Conservation (phyloP, 805 yeast genomes). For the Suhomyces sp. region DNA sequence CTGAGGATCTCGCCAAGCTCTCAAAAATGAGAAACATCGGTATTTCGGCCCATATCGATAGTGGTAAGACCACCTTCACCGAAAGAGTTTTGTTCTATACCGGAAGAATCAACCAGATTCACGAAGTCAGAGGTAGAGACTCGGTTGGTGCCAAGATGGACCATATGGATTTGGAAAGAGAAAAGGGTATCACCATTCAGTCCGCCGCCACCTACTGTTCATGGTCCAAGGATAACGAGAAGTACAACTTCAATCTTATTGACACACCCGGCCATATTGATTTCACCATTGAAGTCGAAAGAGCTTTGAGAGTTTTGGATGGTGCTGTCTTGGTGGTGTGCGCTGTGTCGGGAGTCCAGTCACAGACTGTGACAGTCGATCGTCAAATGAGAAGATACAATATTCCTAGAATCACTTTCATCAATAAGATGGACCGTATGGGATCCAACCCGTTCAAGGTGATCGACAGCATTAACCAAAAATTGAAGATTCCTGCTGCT, state of each 20-base stretch:
- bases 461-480: slow-evolving; percentile 82
- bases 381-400: slow-evolving; percentile 98
- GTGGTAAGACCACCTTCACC: slow-evolving; percentile 97
- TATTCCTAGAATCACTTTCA: slow-evolving; percentile 93
- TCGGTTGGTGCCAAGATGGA: slow-evolving; percentile 99
- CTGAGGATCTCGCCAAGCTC: slow-evolving; percentile 51
- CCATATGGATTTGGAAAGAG: slow-evolving; percentile 97
- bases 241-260: slow-evolving; percentile 87
- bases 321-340: slow-evolving; percentile 98
- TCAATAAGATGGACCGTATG: slow-evolving; percentile 99
- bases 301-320: slow-evolving; percentile 96
- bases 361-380: slow-evolving; percentile 97
- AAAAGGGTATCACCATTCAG: slow-evolving; percentile 97
- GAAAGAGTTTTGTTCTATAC: slow-evolving; percentile 96
- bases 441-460: slow-evolving; percentile 97
- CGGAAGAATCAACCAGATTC: slow-evolving; percentile 94
- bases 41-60: slow-evolving; percentile 96
- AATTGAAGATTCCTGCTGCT: slow-evolving; percentile 91
- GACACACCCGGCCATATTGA: slow-evolving; percentile 99
- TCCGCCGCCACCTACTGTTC: slow-evolving; percentile 98
- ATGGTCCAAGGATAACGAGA: slow-evolving; percentile 73
- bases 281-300: slow-evolving; percentile 96
- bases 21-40: slow-evolving; percentile 85
- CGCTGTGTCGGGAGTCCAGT: slow-evolving; percentile 98
- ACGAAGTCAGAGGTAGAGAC: slow-evolving; percentile 95